Evolutionary conservation across 1,284 basidiomycete species (phyloP), one percentile per base, ranked within the genome.

Genomic region (Pascua guehoae): DNA sequence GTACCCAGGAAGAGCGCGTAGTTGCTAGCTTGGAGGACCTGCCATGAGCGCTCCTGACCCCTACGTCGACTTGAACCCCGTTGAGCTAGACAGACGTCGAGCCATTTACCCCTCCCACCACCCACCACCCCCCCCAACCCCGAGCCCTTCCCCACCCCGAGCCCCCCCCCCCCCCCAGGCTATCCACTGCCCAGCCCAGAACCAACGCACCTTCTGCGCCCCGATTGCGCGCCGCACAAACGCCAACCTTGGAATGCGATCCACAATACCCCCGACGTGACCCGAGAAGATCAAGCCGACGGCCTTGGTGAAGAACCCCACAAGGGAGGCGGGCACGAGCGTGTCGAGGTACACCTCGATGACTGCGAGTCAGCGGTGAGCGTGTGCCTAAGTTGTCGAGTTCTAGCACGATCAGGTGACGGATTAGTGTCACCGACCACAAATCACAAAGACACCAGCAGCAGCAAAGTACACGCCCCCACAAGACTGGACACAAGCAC

Each of bases 251-350:
- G 54, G 57, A 1, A 51, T 46, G 1, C 36, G 16, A 58, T 81
- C 80, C 18, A 81, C 76, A 39, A 75, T 55, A 1, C 70, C 65
- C 0, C 80, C 81, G 18, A 81, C 70, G 24, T 65, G 70, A 12
- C 75, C 72, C 2, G 72, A 67, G 10, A 76, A 66, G 1, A 78
- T 14, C 15, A 81, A 69, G 5, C 76, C 76, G 1, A 68, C 63
- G 11, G 70, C 66, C 1, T 78, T 81, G 0, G 76, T 76, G 47
- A 67, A 61, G 36, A 81, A 73, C 11, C 81, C 81, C 47, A 79
- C 78, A 14, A 81, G 62, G 0, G 80, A 81, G 0, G 79, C 78
- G 2, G 79, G 79, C 0, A 81, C 71, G 36, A 80, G 73, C 1
- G 71, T 71, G 41, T 66, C 66, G 8, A 61, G 63, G 55, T 71